These are phyloP conservation scores for Agrocybe praecox DNA, from an alignment of 768 basidiomycete species.

Conservation along the genomic window DNA sequence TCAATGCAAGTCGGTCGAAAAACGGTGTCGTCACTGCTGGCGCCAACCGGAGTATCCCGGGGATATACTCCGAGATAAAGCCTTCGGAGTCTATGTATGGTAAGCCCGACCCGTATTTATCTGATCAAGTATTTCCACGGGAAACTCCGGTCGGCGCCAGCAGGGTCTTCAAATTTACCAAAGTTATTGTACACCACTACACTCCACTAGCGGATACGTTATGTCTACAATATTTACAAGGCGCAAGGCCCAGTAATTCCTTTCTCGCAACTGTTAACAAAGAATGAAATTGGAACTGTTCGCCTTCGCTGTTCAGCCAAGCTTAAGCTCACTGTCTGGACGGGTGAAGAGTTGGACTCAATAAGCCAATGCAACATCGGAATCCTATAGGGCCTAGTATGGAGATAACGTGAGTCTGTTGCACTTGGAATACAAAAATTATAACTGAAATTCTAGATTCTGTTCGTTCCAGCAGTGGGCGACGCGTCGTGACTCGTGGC, in stretches of 20 bases:
- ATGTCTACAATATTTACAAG: not conserved
- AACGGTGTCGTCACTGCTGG: no score
- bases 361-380: conserved; percentile 4
- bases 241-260: not conserved
- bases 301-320: not conserved
- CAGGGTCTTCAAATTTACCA: no score
- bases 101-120: no score
- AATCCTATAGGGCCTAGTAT: conserved; percentile 5
- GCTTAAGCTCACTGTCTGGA: not conserved
- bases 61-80: no score
- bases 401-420: not conserved
- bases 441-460: not conserved
- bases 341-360: not conserved
- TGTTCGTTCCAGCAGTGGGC: not conserved
- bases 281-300: no score
- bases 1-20: no score
- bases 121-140: no score
- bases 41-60: no score
- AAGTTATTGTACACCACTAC: no score
- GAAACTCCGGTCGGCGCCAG: no score
- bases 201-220: not conserved
- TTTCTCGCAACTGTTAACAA: not conserved
- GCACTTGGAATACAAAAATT: not conserved
- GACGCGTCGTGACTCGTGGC: no score
- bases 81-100: no score